Evolutionary conservation across 2,329 filamentous ascomycete genomes (phyloP), one percentile per base, ranked within the genome.

Genomic region (Camillea tinctor): DNA sequence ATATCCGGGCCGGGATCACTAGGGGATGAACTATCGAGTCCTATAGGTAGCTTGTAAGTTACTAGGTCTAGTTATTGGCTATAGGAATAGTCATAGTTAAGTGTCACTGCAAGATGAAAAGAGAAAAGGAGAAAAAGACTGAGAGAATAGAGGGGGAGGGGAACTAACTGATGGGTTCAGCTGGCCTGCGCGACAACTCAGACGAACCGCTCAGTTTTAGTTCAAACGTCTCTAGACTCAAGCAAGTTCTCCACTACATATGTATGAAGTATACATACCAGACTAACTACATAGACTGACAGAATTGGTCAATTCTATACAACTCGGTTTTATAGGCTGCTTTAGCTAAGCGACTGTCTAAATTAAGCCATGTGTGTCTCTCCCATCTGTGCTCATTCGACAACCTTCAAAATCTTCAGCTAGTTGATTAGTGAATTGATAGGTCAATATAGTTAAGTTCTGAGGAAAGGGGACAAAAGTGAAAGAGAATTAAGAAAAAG

Each of bases 111-210:
- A 51, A 51, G 50, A 9, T 9, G 6, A 15, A 51, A 24, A 50
- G 48, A 57, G 50, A 55, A n/a, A n/a, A n/a, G n/a, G 20, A 50
- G 15, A 9, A 17, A 55, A 19, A 21, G 23, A 51, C n/a, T 51
- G 50, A 51, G 57, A 51, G 21, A n/a, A 58, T 20, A 55, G 48
- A 50, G 6, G 55, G 52, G 23, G 21, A 52, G 26, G 49, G n/a
- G n/a, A n/a, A n/a, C n/a, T 30, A 40, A 44, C 13, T 44, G 26
- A 30, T 30, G 26, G n/a, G 36, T 44, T 44, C 36, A 44, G 36
- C 36, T 44, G 36, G 36, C 36, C 36, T 24, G 50, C 54, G 30
- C 15, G 20, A 50, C 36, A 44, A 44, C 36, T 44, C 36, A 44
- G 36, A 44, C 36, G 17, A 44, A 44, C 36, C 36, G 17, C 36